Evolutionary conservation across 1,284 basidiomycete species (phyloP), one percentile per base, ranked within the genome.

Genomic region (Cryptococcus depauperatus): DNA sequence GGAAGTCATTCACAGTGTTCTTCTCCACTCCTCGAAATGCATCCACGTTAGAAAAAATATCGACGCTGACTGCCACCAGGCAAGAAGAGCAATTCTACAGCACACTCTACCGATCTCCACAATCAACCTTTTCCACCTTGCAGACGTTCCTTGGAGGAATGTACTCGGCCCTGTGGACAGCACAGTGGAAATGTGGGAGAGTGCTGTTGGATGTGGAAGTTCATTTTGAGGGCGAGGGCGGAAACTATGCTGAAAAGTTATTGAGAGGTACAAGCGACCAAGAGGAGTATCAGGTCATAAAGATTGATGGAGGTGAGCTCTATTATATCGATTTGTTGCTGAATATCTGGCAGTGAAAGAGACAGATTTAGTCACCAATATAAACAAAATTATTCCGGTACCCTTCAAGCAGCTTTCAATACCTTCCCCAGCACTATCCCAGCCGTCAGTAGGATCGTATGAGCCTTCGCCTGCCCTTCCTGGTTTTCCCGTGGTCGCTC

Each of bases 191-290:
- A 4, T 44, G 50, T 3, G 66, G 55, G 14, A 62, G 58, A 40
- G 51, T 69, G 8, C 45, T 68, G 49, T 51, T 64, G 52, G 53
- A 63, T 33, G 66, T 70, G 9, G 68, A 70, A 45, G 65, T 70
- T 21, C 51, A 54, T 16, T 67, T 70, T 43, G 57, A 62, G 21
- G 66, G 62, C 13, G 58, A 66, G 47, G 50, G 41, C 11, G 59
- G 57, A 29, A 41, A 52, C 33, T 54, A 49, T 52, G 37, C 13
- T n/a, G 33, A 48, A 40, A 60, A 55, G 48, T n/a, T 55, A 25
- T 43, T 27, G 23, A 42, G 43, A 11, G 37, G 37, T 9, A 23
- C 18, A 21, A n/a, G 35, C 38, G 38, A 25, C 27, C 38, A 26
- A 25, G 52, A 25, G 34, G 47, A 43, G 6, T 39, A 13, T 38